Evolutionary conservation across 1,139 yeast species (phyloP), one percentile per base, ranked within the genome.

Genomic region (Blastobotrys proliferans): DNA sequence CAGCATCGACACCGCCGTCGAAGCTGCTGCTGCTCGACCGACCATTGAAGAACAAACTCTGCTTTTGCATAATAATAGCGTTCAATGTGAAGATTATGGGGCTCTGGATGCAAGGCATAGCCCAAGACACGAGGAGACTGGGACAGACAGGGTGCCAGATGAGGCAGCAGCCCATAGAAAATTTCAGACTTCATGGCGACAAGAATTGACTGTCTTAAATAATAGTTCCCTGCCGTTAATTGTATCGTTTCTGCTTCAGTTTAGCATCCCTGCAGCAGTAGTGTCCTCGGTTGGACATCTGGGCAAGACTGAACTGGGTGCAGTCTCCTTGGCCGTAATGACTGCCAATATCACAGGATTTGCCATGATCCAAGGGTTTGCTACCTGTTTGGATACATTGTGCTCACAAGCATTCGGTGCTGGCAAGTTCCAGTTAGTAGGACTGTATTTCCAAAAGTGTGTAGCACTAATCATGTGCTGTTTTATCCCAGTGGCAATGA

Each of bases 311-410:
- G 86, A 82, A 60, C 68, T 83, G 47, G 86, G 80, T 13, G 83
- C 82, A 31, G 95, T 85, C 2, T 83, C 94, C 1, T 69, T 86
- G 53, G 94, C 88, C 0, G 77, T 90, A 1, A 87, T 86, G 95
- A 81, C 94, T 1, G 79, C 92, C 1, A 83, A 90, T 30, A 84
- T 86, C 41, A 80, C 92, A 0, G 66, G 67, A 2, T 75, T 83
- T 57, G 94, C 94, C 1, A 69, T 85, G 10, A 84, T 85, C 60
- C 95, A 84, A 62, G 96, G 95, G 22, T 77, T 85, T 26, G 82
- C 94, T 0, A 86, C 95, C 0, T 79, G 94, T 24, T 68, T 86
- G 41, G 96, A 86, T 56, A 85, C 95, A 0, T 66, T 86, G 37
- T 84, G 95, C 57, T 87, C 95, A 5, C 69, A 65, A 40, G 66